Conservation (phyloP, 2,329 filamentous ascomycete genomes). For the Arachnomyces sp. region DNA sequence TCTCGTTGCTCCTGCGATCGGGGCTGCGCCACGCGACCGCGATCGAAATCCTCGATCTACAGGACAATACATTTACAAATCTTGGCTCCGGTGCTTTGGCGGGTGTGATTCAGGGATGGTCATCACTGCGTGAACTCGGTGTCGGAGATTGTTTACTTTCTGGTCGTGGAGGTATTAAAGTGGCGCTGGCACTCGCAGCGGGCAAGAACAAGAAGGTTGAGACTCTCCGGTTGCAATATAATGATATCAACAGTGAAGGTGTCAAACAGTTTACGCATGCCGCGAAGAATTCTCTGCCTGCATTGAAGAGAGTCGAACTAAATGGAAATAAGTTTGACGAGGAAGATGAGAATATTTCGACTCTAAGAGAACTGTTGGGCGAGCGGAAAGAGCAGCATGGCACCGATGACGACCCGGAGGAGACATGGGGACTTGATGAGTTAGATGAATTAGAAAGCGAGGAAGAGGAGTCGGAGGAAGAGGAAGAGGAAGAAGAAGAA, state of each 20-base stretch:
- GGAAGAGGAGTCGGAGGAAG: slow-evolving; percentile 60
- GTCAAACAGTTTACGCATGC: slow-evolving; percentile 65
- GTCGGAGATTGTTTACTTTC: slow-evolving; percentile 82
- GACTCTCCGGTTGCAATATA: slow-evolving; percentile 79
- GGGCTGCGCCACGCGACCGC: slow-evolving; percentile 64
- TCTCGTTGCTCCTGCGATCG: slow-evolving; percentile 68
- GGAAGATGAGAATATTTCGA: slow-evolving; percentile 65
- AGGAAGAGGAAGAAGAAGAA: slow-evolving; percentile 59
- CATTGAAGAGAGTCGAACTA: slow-evolving; percentile 76
- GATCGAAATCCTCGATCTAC: slow-evolving; percentile 75
- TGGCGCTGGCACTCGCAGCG: slow-evolving; percentile 64
- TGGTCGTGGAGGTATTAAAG: slow-evolving; percentile 64
- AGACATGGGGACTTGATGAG: slow-evolving; percentile 77
- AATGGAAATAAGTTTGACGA: slow-evolving; percentile 95
- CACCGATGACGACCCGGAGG: slow-evolving; percentile 60
- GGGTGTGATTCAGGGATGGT: slow-evolving; percentile 66
- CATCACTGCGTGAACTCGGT: slow-evolving; percentile 69
- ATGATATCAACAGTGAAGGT: slow-evolving; percentile 77
- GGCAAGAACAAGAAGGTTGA: slow-evolving; percentile 75
- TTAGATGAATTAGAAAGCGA: slow-evolving; percentile 77
- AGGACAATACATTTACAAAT: slow-evolving; percentile 94
- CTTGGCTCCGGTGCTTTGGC: slow-evolving; percentile 72
- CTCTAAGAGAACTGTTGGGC: slow-evolving; percentile 64
- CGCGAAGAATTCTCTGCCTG: slow-evolving; percentile 61
- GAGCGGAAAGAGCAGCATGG: slow-evolving; percentile 65